Conservation (phyloP, 768 basidiomycete species). For the Suillus paluster region DNA sequence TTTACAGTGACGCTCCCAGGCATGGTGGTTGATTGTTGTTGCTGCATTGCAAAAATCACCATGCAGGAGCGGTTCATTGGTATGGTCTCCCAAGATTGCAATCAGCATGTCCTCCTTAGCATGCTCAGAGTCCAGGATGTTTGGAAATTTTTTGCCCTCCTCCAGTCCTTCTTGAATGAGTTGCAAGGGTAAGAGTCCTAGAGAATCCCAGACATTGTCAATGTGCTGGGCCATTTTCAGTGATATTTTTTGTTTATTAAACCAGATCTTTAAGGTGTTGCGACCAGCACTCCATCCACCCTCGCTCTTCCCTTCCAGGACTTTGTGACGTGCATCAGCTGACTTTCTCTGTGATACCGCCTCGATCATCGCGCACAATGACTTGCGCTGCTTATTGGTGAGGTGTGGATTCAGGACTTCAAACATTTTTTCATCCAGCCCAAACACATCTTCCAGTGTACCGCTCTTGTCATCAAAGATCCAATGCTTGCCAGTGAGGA, state of each 20-base stretch:
- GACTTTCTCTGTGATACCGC: not conserved
- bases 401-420: not conserved
- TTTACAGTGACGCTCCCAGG: conserved; percentile 11
- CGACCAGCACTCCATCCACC: not conserved
- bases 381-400: not conserved
- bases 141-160: no score
- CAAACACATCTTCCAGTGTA: not conserved
- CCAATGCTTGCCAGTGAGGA: not conserved
- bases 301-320: not conserved
- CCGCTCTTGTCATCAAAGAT: not conserved
- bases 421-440: not conserved
- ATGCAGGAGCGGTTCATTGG: not conserved
- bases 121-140: no score
- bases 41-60: not conserved
- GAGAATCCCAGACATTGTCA: not conserved
- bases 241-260: not conserved
- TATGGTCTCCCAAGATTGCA: not conserved
- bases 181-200: not conserved
- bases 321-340: not conserved
- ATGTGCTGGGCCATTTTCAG: not conserved
- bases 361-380: not conserved
- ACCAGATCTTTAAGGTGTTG: not conserved
- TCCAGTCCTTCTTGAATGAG: not conserved
- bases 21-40: not conserved
- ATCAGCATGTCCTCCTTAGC: not conserved